A percentile compares a stretch with the other conserved stretches of the same genome.
Evolutionary conservation across 768 basidiomycete genomes (phyloP).

Genomic region (Lanmaoa pseudosensibilis): DNA sequence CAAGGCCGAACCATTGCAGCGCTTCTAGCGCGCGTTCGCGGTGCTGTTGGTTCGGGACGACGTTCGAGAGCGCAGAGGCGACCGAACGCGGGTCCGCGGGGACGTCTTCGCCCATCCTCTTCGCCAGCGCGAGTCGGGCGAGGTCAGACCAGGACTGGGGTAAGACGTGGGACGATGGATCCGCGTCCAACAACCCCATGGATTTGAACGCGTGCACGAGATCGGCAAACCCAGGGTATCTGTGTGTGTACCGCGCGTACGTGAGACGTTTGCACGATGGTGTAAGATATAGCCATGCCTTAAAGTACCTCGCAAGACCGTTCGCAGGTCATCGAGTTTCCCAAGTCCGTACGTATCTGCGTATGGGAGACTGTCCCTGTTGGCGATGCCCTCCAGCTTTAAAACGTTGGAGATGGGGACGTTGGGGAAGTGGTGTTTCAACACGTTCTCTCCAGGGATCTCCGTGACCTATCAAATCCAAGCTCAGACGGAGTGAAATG

Average conservation of each 20-base stretch:
- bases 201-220: conserved; percentile 71
- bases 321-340: conserved; percentile 43
- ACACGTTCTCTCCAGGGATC: conserved; percentile 53
- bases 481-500: background rate
- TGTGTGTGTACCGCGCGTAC: conserved; percentile 23
- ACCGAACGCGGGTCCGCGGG: conserved; percentile 35
- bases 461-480: conserved; percentile 38
- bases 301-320: conserved; percentile 82
- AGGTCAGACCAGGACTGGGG: conserved; percentile 38
- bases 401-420: conserved; percentile 65
- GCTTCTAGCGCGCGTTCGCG: conserved; percentile 38
- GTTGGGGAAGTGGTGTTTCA: conserved; percentile 59
- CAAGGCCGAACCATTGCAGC: conserved; percentile 42
- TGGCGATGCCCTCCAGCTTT: conserved; percentile 80
- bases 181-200: conserved; percentile 64
- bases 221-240: conserved; percentile 81
- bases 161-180: conserved; percentile 14
- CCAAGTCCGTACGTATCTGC: conserved; percentile 61
- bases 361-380: conserved; percentile 79
- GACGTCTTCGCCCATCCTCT: conserved; percentile 26
- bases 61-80: conserved; percentile 31
- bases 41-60: conserved; percentile 16
- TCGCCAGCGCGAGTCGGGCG: conserved; percentile 35
- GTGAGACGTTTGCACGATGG: background rate
- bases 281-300: conserved; percentile 37